phyloP scores from a whole-genome alignment of 192 early-diverging fungal species.

The Backusella luteola region DNA sequence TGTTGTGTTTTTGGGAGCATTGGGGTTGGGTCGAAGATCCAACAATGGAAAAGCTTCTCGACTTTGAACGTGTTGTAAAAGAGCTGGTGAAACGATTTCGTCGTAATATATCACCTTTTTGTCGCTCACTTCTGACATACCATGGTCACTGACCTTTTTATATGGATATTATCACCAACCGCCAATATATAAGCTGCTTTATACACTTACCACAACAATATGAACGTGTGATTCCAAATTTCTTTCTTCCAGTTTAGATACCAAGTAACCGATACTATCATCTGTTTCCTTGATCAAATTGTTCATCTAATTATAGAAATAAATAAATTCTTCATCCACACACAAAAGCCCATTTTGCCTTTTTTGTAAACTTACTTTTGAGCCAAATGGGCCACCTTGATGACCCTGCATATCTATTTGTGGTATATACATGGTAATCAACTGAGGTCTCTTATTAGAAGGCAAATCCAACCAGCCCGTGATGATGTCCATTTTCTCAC shows the following conservation, averaged over 20 bases:
- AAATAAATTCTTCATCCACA: neutral
- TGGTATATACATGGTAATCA: conserved; percentile 77
- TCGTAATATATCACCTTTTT: conserved; percentile 64
- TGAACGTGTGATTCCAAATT: conserved; percentile 65
- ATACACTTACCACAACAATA: conserved; percentile 40
- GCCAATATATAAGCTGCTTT: neutral
- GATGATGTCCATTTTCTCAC: conserved; percentile 57
- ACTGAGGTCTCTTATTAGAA: conserved; percentile 64
- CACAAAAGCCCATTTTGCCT: neutral
- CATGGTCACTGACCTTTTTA: conserved; percentile 7
- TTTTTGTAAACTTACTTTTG: conserved; percentile 42
- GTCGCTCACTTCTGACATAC: conserved; percentile 2
- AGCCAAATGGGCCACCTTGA: conserved; percentile 60
- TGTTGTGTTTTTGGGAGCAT: conserved; percentile 37
- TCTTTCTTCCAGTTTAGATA: conserved; percentile 50
- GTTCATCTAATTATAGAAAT: conserved; percentile 51
- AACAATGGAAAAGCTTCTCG: conserved; percentile 65
- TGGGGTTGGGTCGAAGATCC: conserved; percentile 54
- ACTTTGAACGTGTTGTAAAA: conserved; percentile 41
- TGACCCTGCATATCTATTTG: conserved; percentile 84
- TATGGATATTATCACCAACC: neutral
- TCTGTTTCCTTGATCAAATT: conserved; percentile 51
- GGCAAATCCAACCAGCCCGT: conserved; percentile 81
- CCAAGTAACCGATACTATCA: conserved; percentile 56
- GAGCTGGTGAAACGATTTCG: conserved; percentile 41